phyloP scores from a whole-genome alignment of 495 filamentous ascomycete species.

The Platismatia glauca region DNA sequence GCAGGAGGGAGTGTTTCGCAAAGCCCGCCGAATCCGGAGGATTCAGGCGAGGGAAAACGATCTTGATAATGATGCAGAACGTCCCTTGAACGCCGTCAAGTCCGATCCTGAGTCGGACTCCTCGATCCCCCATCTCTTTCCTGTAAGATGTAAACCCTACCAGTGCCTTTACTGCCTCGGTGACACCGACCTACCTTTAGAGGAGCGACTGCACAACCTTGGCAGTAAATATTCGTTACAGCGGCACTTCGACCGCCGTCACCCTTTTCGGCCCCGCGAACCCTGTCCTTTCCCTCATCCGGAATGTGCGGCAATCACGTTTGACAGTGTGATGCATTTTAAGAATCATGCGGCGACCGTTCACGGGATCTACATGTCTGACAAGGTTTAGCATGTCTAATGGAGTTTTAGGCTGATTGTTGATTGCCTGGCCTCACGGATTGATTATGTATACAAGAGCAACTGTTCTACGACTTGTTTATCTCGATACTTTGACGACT shows the following conservation, averaged over 20 bases:
- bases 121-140: slow-evolving; percentile 25
- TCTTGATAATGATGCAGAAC: not conserved
- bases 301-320: not conserved
- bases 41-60: not conserved
- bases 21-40: slow-evolving; percentile 3
- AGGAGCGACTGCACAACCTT: not conserved
- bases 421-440: not conserved
- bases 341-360: not conserved
- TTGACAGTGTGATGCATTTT: not conserved
- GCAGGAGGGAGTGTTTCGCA: not conserved
- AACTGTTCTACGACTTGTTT: not conserved
- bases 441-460: not conserved
- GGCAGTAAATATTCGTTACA: not conserved
- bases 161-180: not conserved
- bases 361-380: not conserved
- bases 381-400: not conserved
- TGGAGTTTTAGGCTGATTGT: not conserved
- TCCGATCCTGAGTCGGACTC: not conserved
- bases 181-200: slow-evolving; percentile 7
- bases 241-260: not conserved
- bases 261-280: not conserved
- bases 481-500: not conserved
- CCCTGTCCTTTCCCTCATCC: not conserved
- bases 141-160: not conserved
- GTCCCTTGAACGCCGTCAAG: not conserved